A percentile compares a stretch with the other conserved stretches of the same genome.
These are phyloP conservation scores for Aspergillus sclerotioniger DNA, from an alignment of 495 filamentous ascomycete species.

Conservation along the genomic window DNA sequence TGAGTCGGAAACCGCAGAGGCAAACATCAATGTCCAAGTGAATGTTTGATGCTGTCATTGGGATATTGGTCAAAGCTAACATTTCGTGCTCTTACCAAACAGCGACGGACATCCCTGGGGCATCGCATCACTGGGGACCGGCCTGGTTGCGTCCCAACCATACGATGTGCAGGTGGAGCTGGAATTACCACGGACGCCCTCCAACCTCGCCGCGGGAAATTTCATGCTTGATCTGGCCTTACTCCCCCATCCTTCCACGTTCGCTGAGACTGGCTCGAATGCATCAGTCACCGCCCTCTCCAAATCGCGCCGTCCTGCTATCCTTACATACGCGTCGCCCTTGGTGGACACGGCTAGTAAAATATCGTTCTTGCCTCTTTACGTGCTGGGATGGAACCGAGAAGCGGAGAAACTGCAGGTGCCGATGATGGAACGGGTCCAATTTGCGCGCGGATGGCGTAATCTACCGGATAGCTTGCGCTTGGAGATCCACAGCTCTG, in stretches of 20 bases:
- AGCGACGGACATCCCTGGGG: constrained; percentile 47
- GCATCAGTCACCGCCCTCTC: constrained; percentile 32
- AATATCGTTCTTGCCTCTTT: constrained; percentile 55
- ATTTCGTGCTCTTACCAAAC: background rate
- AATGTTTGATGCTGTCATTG: background rate
- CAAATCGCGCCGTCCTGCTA: constrained; percentile 58
- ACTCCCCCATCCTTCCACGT: constrained; percentile 38
- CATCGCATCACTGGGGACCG: constrained; percentile 35
- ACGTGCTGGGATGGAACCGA: constrained; percentile 54
- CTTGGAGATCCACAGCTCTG: constrained; percentile 65
- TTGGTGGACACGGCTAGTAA: constrained; percentile 53
- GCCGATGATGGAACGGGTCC: constrained; percentile 66
- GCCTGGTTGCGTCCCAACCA: constrained; percentile 44
- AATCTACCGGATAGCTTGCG: constrained; percentile 57
- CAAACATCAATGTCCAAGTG: background rate
- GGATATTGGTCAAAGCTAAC: background rate
- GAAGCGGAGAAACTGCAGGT: constrained; percentile 60
- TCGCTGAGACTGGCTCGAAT: constrained; percentile 22
- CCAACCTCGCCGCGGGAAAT: constrained; percentile 65
- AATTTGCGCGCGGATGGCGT: constrained; percentile 56
- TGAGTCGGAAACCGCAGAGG: constrained; percentile 31
- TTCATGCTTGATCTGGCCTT: constrained; percentile 90
- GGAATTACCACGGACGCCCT: constrained; percentile 62
- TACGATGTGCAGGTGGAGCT: constrained; percentile 72
- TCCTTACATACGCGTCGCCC: constrained; percentile 63